Conservation (phyloP, 2,329 filamentous ascomycete genomes). For the Alternaria triticina region DNA sequence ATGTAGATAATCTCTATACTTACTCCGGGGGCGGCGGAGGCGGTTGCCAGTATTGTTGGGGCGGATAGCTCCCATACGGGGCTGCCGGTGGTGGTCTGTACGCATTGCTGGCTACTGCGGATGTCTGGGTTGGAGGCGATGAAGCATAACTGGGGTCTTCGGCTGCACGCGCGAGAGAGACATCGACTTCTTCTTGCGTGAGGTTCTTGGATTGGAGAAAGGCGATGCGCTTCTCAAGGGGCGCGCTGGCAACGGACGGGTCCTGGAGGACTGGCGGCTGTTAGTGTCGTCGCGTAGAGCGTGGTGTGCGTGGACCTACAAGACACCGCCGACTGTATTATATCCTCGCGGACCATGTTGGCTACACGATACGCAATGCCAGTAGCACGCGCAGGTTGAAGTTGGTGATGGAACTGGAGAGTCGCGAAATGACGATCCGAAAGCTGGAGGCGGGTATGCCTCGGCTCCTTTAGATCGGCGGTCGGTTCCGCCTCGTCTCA, state of each 20-base stretch:
- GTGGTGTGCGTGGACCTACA: conserved; percentile 50
- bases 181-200: conserved; percentile 92
- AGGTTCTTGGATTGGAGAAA: conserved; percentile 97
- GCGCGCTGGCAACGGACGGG: conserved; percentile 84
- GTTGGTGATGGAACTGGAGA: conserved; percentile 14
- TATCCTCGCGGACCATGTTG: conserved; percentile 92
- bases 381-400: conserved; percentile 15
- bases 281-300: conserved; percentile 20
- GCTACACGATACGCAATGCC: conserved; percentile 26
- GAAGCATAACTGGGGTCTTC: conserved; percentile 58
- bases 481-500: conserved; percentile 16
- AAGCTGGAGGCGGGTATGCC: conserved; percentile 23
- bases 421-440: conserved; percentile 21
- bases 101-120: conserved; percentile 46
- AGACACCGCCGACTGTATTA: conserved; percentile 77
- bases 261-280: conserved; percentile 81
- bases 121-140: conserved; percentile 56
- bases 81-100: conserved; percentile 56
- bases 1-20: conserved; percentile 15
- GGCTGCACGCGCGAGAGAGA: conserved; percentile 77
- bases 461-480: conserved; percentile 17
- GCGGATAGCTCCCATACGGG: conserved; percentile 59
- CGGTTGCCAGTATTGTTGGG: conserved; percentile 60
- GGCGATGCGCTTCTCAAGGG: conserved; percentile 89
- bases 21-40: conserved; percentile 62